Percentiles rank a stretch among this genome's conserved stretches.
These are phyloP conservation scores for Penicillium malachiteum DNA, from an alignment of 495 filamentous ascomycete species.

Conservation along the genomic window DNA sequence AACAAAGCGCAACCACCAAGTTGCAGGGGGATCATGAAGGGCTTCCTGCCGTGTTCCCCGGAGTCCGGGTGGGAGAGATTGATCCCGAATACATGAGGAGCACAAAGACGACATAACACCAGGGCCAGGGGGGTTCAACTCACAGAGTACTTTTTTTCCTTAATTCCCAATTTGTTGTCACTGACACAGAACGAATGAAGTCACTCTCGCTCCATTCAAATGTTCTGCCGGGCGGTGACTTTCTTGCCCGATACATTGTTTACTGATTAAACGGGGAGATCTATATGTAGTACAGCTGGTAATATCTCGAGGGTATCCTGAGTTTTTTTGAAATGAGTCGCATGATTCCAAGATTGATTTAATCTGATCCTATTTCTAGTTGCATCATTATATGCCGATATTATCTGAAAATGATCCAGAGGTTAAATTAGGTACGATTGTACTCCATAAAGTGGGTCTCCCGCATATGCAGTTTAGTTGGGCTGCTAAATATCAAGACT, in stretches of 20 bases:
- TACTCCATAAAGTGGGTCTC: too few relatives aligned
- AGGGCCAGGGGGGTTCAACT: conserved; percentile 9
- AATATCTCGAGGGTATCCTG: too few relatives aligned
- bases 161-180: conserved; percentile 12
- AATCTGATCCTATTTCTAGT: too few relatives aligned
- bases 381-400: too few relatives aligned
- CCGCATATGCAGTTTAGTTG: too few relatives aligned
- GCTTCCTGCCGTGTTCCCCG: conserved; percentile 19
- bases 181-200: conserved; percentile 25
- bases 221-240: conserved; percentile 24
- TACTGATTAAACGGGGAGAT: background rate
- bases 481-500: too few relatives aligned
- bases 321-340: too few relatives aligned
- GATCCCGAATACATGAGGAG: conserved; percentile 2
- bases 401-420: too few relatives aligned
- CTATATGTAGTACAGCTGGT: background rate
- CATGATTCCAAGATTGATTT: too few relatives aligned
- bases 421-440: too few relatives aligned
- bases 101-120: background rate
- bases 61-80: conserved; percentile 4
- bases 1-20: conserved; percentile 24
- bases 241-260: background rate
- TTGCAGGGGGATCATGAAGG: conserved; percentile 18
- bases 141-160: conserved; percentile 27
- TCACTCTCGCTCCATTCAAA: conserved; percentile 8